Conservation (phyloP, 805 yeast species). For the Cyberlindnera saturnus region DNA sequence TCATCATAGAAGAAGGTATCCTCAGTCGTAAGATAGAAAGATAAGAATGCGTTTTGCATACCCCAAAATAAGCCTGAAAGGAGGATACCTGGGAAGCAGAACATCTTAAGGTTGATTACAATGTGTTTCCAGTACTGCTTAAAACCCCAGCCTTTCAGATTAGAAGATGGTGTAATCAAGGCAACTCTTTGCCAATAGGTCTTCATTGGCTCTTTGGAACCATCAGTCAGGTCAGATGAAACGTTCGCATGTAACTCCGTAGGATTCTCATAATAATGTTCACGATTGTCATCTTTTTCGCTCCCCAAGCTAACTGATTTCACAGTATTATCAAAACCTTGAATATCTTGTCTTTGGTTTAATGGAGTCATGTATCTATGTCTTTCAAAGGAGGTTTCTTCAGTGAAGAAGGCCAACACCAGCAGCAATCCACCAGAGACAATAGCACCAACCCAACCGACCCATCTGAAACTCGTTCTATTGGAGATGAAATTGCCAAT, state of each 20-base stretch:
- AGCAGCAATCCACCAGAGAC: constrained; percentile 53
- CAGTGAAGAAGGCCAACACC: constrained; percentile 53
- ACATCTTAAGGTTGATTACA: constrained; percentile 44
- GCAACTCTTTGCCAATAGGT: constrained; percentile 42
- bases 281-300: constrained; percentile 10
- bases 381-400: constrained; percentile 67
- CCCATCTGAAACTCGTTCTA: constrained; percentile 68
- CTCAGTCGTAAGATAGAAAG: constrained; percentile 70
- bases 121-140: constrained; percentile 57
- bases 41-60: constrained; percentile 66
- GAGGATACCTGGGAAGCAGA: constrained; percentile 58
- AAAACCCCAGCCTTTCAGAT: constrained; percentile 57
- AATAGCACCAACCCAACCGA: constrained; percentile 62
- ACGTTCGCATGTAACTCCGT: background rate
- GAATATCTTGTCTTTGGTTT: constrained; percentile 15
- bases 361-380: constrained; percentile 31
- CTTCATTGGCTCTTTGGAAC: constrained; percentile 35
- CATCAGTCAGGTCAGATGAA: constrained; percentile 28
- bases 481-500: constrained; percentile 69
- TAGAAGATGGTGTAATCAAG: constrained; percentile 49
- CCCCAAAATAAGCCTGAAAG: constrained; percentile 76
- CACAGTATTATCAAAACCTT: constrained; percentile 15
- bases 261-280: background rate
- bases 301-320: constrained; percentile 9
- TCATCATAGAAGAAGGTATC: constrained; percentile 58